phyloP scores from a whole-genome alignment of 805 yeast genomes.

The Ogataea glucozyma region DNA sequence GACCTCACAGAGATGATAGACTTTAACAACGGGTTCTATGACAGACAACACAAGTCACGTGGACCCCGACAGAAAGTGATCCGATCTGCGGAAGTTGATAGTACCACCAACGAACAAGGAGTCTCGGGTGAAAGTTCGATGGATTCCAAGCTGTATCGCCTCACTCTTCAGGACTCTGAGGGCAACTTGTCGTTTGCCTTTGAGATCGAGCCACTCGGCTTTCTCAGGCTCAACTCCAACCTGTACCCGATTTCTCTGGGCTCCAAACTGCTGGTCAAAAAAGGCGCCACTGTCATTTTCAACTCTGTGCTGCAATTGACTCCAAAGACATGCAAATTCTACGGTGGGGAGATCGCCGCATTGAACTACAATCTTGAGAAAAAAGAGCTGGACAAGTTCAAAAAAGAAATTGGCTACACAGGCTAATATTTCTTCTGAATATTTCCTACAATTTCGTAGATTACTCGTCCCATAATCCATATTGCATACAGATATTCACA shows the following conservation, averaged over 20 bases:
- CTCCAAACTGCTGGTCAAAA: conserved; percentile 52
- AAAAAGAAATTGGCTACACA: conserved; percentile 29
- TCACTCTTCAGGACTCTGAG: conserved; percentile 55
- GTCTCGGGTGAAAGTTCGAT: background rate
- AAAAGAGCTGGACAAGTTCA: conserved; percentile 42
- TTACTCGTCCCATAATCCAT: too few species aligned
- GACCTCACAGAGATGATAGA: conserved; percentile 52
- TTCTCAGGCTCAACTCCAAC: conserved; percentile 36
- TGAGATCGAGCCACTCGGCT: conserved; percentile 54
- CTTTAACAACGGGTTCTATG: conserved; percentile 60
- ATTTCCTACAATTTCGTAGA: too few species aligned
- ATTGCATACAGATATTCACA: too few species aligned
- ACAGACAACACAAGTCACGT: conserved; percentile 41
- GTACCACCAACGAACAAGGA: conserved; percentile 10
- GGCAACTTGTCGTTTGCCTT: conserved; percentile 58
- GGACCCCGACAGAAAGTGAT: conserved; percentile 35
- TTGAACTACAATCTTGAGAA: conserved; percentile 30
- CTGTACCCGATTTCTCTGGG: conserved; percentile 51
- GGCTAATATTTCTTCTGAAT: conserved; percentile 11
- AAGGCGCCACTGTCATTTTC: conserved; percentile 47
- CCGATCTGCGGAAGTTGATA: conserved; percentile 52
- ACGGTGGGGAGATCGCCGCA: conserved; percentile 33
- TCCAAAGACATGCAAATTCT: conserved; percentile 21
- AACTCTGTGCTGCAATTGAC: conserved; percentile 45
- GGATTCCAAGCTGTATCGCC: conserved; percentile 42